Evolutionary conservation across 2,329 filamentous ascomycete genomes (phyloP).

Genomic region (Monosporascus sp.): DNA sequence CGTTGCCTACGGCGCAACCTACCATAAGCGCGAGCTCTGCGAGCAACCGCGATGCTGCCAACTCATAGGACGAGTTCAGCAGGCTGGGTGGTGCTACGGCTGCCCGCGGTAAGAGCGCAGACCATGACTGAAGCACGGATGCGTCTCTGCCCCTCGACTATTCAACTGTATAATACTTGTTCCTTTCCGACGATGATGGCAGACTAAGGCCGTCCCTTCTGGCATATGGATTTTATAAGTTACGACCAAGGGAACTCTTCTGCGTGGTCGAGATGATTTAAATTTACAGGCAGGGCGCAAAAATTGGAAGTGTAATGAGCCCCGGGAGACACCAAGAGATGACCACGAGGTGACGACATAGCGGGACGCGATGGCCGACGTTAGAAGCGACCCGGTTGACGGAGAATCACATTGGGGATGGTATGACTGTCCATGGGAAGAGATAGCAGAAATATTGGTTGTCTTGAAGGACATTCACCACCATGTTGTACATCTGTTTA

Average conservation of each 20-base stretch:
- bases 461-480: no score
- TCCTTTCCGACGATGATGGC: slow-evolving; percentile 2
- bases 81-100: neutral
- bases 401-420: no score
- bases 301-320: neutral
- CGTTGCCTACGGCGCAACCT: slow-evolving; percentile 61
- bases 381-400: no score
- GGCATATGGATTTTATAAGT: neutral
- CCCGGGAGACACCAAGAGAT: neutral
- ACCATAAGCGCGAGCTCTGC: slow-evolving; percentile 85
- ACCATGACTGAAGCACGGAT: slow-evolving; percentile 10
- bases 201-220: neutral
- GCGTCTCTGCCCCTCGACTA: slow-evolving; percentile 8
- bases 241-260: neutral
- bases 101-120: slow-evolving; percentile 5
- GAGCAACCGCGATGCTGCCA: slow-evolving; percentile 81
- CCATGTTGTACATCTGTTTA: no score
- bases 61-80: slow-evolving; percentile 42
- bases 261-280: neutral
- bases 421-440: no score
- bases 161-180: slow-evolving; percentile 24
- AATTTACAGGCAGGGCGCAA: neutral
- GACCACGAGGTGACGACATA: no score
- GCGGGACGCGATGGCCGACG: no score
- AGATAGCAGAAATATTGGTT: no score